These are phyloP conservation scores for Globisporangium alternatum DNA, from an alignment of 352 stramenopile genomes.

Conservation along the genomic window DNA sequence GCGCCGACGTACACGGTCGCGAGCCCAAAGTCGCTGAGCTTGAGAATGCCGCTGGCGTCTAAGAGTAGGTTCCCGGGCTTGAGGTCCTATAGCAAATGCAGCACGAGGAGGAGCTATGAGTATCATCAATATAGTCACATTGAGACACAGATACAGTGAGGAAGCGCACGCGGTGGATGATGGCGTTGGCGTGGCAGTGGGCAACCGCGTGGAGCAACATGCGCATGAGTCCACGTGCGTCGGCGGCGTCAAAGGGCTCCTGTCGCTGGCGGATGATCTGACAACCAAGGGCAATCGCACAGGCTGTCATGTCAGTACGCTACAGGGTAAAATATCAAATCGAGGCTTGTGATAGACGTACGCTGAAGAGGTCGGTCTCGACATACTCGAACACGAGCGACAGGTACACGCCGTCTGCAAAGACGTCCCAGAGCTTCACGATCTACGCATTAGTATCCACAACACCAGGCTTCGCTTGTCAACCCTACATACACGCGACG, in stretches of 20 bases:
- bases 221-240: slow-evolving; percentile 54
- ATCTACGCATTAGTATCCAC: slow-evolving; percentile 26
- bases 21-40: slow-evolving; percentile 80
- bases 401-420: slow-evolving; percentile 53
- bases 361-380: slow-evolving; percentile 53
- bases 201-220: slow-evolving; percentile 69
- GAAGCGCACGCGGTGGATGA: slow-evolving; percentile 53
- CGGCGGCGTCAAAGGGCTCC: slow-evolving; percentile 31
- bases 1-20: slow-evolving; percentile 53
- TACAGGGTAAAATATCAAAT: neutral
- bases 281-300: neutral
- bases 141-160: neutral
- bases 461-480: neutral
- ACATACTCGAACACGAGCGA: slow-evolving; percentile 75
- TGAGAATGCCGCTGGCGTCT: slow-evolving; percentile 48
- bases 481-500: neutral
- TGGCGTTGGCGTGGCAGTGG: slow-evolving; percentile 56
- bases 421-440: slow-evolving; percentile 59
- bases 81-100: slow-evolving; percentile 38
- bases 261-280: slow-evolving; percentile 42
- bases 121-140: no score
- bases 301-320: neutral
- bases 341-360: slow-evolving; percentile 6
- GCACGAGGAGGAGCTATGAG: no score
- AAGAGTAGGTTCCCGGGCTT: slow-evolving; percentile 75